Conservation (phyloP, 352 stramenopile genomes). For the Phytophthora capsici region DNA sequence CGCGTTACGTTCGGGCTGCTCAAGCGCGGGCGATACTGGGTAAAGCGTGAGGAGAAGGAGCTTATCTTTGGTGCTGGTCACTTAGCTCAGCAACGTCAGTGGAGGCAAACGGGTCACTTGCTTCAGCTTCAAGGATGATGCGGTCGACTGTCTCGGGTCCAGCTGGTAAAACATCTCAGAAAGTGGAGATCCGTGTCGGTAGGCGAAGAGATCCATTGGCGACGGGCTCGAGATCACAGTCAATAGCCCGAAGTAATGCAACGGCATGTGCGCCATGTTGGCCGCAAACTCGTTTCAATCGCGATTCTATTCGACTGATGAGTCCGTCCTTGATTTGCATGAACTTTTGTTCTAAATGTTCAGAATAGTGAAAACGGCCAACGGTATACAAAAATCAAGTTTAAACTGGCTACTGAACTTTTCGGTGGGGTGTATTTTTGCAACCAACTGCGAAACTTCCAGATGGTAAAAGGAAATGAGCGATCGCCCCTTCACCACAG, state of each 20-base stretch:
- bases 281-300: neutral
- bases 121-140: slow-evolving; percentile 27
- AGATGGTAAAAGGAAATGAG: slow-evolving; percentile 8
- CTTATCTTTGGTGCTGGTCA: slow-evolving; percentile 35
- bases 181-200: neutral
- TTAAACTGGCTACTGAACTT: slow-evolving; percentile 6
- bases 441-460: neutral
- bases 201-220: neutral
- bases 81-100: neutral
- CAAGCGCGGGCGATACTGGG: slow-evolving; percentile 18
- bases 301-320: neutral
- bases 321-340: neutral
- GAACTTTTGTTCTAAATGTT: neutral
- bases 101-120: slow-evolving; percentile 12
- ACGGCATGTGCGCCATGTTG: slow-evolving; percentile 17
- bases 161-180: slow-evolving; percentile 14
- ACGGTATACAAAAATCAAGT: slow-evolving; percentile 8
- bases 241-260: neutral
- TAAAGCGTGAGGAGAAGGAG: slow-evolving; percentile 9
- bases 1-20: neutral
- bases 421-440: slow-evolving; percentile 19
- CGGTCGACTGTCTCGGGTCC: slow-evolving; percentile 1
- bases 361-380: neutral
- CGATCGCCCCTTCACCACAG: slow-evolving; percentile 2
- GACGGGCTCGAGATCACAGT: slow-evolving; percentile 2